Conservation (phyloP, 2,329 filamentous ascomycete species). For the Podosphaera fusca region DNA sequence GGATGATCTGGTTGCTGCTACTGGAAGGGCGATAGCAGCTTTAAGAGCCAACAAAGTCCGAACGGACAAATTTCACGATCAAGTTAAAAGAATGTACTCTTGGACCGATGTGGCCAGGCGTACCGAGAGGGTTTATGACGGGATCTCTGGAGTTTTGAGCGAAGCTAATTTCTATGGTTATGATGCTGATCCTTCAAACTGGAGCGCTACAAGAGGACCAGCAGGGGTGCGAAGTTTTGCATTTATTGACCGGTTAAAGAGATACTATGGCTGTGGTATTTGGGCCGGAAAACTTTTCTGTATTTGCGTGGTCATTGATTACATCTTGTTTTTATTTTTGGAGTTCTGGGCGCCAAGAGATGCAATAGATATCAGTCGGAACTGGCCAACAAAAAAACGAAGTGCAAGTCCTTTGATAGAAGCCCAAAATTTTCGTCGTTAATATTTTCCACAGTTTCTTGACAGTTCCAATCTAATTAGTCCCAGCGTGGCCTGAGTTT, state of each 20-base stretch:
- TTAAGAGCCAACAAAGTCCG: conserved; percentile 69
- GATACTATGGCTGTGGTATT: conserved; percentile 93
- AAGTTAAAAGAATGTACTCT: conserved; percentile 96
- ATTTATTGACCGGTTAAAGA: conserved; percentile 79
- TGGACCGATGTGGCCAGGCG: conserved; percentile 90
- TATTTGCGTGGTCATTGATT: conserved; percentile 82
- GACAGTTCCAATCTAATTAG: too few relatives aligned
- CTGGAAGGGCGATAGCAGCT: conserved; percentile 68
- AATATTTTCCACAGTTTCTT: background rate
- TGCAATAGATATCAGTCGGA: conserved; percentile 67
- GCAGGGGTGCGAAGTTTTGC: conserved; percentile 63
- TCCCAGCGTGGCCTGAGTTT: too few relatives aligned
- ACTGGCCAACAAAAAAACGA: conserved; percentile 64
- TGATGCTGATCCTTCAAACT: conserved; percentile 35
- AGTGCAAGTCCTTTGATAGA: background rate
- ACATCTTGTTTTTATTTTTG: conserved; percentile 67
- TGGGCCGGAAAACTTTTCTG: conserved; percentile 98
- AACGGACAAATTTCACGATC: conserved; percentile 85
- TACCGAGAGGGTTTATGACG: conserved; percentile 86
- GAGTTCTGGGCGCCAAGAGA: conserved; percentile 72
- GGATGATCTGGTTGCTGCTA: conserved; percentile 77
- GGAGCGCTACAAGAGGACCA: conserved; percentile 47
- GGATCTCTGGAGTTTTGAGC: conserved; percentile 66
- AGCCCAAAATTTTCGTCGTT: background rate
- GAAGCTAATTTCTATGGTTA: conserved; percentile 79